These are phyloP conservation scores for Aspergillus ruber DNA, from an alignment of 2,329 filamentous ascomycete genomes.

Conservation along the genomic window DNA sequence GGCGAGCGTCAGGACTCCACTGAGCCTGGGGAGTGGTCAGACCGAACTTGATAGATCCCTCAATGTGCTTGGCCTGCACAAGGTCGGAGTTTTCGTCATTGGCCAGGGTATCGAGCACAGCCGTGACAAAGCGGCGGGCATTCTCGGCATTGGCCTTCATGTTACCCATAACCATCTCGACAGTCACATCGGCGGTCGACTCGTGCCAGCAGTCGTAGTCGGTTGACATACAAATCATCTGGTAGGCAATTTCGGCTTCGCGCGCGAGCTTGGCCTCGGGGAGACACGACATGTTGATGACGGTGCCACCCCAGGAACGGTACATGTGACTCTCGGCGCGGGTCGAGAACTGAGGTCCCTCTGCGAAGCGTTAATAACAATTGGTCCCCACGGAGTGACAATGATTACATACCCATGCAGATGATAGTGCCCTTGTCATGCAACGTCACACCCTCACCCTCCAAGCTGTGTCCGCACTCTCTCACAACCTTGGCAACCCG, in stretches of 20 bases:
- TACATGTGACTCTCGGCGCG: slow-evolving; percentile 95
- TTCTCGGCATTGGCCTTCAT: slow-evolving; percentile 93
- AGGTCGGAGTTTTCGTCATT: slow-evolving; percentile 69
- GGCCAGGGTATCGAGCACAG: slow-evolving; percentile 78
- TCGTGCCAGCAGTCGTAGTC: slow-evolving; percentile 98
- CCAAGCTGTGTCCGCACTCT: slow-evolving; percentile 66
- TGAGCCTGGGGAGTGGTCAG: slow-evolving; percentile 78
- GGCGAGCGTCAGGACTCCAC: slow-evolving; percentile 64
- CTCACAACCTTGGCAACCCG: slow-evolving; percentile 69
- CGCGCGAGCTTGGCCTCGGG: slow-evolving; percentile 94
- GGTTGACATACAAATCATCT: slow-evolving; percentile 99
- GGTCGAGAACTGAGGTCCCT: slow-evolving; percentile 97
- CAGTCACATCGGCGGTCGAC: slow-evolving; percentile 71
- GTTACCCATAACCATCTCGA: slow-evolving; percentile 93
- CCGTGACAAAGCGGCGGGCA: slow-evolving; percentile 74
- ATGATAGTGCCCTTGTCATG: slow-evolving; percentile 80
- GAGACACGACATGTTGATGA: slow-evolving; percentile 97
- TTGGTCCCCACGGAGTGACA: not conserved
- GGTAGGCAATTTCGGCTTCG: slow-evolving; percentile 93
- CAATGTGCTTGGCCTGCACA: slow-evolving; percentile 73
- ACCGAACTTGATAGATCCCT: slow-evolving; percentile 68
- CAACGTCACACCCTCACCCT: slow-evolving; percentile 76
- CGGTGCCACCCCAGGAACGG: slow-evolving; percentile 82
- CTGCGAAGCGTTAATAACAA: slow-evolving; percentile 39
- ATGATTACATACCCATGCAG: slow-evolving; percentile 68